phyloP scores from a whole-genome alignment of 2,329 filamentous ascomycete species.

The Beauveria pseudobassiana region DNA sequence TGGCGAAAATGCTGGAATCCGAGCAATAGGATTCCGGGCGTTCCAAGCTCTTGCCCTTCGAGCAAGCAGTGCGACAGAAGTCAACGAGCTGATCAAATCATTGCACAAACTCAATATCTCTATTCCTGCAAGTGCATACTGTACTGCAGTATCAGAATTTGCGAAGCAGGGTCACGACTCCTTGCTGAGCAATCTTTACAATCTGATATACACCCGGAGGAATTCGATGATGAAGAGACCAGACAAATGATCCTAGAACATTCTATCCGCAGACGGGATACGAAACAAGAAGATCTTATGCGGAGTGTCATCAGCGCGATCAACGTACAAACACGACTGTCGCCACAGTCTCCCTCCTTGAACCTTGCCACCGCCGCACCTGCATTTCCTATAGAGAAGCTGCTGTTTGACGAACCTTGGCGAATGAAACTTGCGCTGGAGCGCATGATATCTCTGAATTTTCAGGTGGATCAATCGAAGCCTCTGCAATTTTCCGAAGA shows the following conservation, averaged over 20 bases:
- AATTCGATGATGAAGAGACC: slow-evolving; percentile 40
- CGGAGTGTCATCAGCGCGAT: slow-evolving; percentile 30
- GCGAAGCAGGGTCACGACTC: slow-evolving; percentile 47
- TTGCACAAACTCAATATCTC: slow-evolving; percentile 56
- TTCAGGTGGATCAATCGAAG: background rate
- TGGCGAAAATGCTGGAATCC: slow-evolving; percentile 65
- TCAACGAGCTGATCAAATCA: slow-evolving; percentile 52
- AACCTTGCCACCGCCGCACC: background rate
- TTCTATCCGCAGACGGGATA: slow-evolving; percentile 26
- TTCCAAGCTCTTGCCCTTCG: slow-evolving; percentile 70
- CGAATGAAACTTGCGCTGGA: slow-evolving; percentile 6
- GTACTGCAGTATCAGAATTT: slow-evolving; percentile 56
- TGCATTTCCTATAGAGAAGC: background rate
- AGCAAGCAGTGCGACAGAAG: slow-evolving; percentile 45
- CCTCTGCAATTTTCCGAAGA: slow-evolving; percentile 1
- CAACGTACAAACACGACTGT: slow-evolving; percentile 10
- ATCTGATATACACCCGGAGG: slow-evolving; percentile 47
- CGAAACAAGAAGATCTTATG: slow-evolving; percentile 36
- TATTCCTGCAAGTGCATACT: slow-evolving; percentile 56
- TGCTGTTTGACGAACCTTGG: background rate
- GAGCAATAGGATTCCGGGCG: slow-evolving; percentile 65
- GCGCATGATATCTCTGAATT: background rate
- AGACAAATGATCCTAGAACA: slow-evolving; percentile 32
- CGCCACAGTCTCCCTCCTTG: slow-evolving; percentile 13
- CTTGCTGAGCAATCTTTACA: slow-evolving; percentile 38